A percentile compares a stretch with the other conserved stretches of the same genome.
phyloP scores from a whole-genome alignment of 2,329 filamentous ascomycete species.

The Cercospora sesami region DNA sequence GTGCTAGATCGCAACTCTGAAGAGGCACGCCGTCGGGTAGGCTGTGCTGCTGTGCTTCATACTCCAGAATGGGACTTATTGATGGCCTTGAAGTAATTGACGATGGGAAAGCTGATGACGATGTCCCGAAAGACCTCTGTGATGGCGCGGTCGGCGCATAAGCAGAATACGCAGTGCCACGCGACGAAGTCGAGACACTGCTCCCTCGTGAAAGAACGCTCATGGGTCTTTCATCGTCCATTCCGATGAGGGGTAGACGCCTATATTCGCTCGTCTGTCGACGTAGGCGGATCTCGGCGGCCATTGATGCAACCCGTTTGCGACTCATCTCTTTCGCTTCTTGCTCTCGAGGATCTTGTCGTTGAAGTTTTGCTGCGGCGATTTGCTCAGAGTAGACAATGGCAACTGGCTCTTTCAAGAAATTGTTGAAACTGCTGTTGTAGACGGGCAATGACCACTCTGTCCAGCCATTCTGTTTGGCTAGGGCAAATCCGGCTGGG shows the following conservation, averaged over 20 bases:
- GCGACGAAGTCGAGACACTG: constrained; percentile 16
- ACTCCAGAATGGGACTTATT: constrained; percentile 36
- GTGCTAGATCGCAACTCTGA: constrained; percentile 51
- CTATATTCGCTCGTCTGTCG: constrained; percentile 41
- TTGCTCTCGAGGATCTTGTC: constrained; percentile 40
- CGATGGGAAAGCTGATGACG: background rate
- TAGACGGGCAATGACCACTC: constrained; percentile 54
- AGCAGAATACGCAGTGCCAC: background rate
- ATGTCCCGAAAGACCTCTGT: background rate
- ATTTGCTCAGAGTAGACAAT: constrained; percentile 59
- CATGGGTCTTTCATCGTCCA: constrained; percentile 41
- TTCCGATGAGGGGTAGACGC: constrained; percentile 42
- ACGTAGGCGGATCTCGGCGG: constrained; percentile 45
- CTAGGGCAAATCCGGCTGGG: constrained; percentile 53
- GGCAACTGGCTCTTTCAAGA: constrained; percentile 62
- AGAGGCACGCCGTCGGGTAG: background rate
- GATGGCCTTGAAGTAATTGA: constrained; percentile 16
- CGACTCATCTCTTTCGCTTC: constrained; percentile 44
- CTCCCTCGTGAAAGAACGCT: constrained; percentile 33
- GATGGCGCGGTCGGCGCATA: background rate
- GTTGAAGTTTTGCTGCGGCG: constrained; percentile 32
- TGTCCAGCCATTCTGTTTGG: constrained; percentile 56
- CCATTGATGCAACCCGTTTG: constrained; percentile 46
- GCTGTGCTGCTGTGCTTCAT: background rate
- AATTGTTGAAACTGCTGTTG: constrained; percentile 53